phyloP scores from a whole-genome alignment of 2,329 filamentous ascomycete genomes.

The Stemphylium vesicarium region DNA sequence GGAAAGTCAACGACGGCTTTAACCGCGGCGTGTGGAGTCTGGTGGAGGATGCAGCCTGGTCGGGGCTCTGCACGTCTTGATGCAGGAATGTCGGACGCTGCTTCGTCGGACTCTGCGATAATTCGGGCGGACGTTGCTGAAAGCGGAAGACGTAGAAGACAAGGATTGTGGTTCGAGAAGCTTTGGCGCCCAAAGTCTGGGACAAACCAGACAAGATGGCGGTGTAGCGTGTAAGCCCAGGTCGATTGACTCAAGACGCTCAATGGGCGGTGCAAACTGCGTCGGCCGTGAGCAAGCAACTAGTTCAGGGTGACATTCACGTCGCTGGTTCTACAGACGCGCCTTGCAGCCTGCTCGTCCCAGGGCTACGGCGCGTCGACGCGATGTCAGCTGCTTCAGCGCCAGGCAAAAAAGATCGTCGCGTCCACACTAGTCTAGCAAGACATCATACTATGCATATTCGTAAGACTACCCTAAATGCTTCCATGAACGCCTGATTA shows the following conservation, averaged over 20 bases:
- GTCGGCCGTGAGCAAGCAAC: neutral
- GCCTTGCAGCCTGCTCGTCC: slow-evolving; percentile 24
- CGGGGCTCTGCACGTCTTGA: neutral
- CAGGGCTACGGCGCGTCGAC: slow-evolving; percentile 17
- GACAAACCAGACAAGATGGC: slow-evolving; percentile 21
- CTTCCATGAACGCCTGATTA: neutral
- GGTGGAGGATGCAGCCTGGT: neutral
- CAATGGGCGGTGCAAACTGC: slow-evolving; percentile 4
- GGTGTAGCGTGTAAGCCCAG: slow-evolving; percentile 23
- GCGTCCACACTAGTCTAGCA: neutral
- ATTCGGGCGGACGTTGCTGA: slow-evolving; percentile 12
- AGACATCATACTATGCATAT: slow-evolving; percentile 1
- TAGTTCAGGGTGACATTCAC: neutral
- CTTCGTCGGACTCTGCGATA: neutral
- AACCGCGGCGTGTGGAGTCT: slow-evolving; percentile 11
- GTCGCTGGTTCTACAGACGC: slow-evolving; percentile 16
- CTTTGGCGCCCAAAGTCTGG: slow-evolving; percentile 23
- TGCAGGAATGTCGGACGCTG: neutral
- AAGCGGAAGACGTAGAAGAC: slow-evolving; percentile 18
- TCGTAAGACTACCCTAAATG: neutral
- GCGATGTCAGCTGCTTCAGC: slow-evolving; percentile 34
- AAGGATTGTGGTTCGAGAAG: slow-evolving; percentile 15
- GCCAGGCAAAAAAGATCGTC: slow-evolving; percentile 4
- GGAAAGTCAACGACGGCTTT: slow-evolving; percentile 23
- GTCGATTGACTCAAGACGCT: neutral